Evolutionary conservation across 208 protist genomes (phyloP).

Genomic region (Wallacemonas sp.): DNA sequence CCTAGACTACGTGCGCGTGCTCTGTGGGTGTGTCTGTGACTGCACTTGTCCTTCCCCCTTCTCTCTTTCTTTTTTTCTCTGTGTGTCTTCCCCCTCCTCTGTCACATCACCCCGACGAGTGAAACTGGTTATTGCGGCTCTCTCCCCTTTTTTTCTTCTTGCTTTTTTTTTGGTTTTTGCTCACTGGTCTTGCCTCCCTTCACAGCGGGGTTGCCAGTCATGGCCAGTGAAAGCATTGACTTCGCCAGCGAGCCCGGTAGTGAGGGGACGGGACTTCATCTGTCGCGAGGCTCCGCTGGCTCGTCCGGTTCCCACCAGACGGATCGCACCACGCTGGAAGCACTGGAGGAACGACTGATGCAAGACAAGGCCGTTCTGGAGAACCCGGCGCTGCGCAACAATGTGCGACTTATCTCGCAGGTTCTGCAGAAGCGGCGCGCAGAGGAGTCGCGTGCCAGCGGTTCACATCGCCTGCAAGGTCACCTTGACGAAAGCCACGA

Average conservation of each 20-base stretch:
- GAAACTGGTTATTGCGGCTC: neutral
- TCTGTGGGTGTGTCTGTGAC: no score
- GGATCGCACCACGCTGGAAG: neutral
- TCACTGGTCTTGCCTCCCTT: neutral
- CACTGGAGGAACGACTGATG: neutral
- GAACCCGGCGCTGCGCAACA: neutral
- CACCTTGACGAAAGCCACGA: neutral
- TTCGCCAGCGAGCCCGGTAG: slow-evolving; percentile 6
- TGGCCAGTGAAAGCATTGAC: neutral
- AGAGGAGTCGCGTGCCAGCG: neutral
- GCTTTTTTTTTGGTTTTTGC: slow-evolving; percentile 2
- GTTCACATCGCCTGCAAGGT: neutral
- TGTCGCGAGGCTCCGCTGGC: neutral
- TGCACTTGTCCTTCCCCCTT: no score
- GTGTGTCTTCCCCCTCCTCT: neutral
- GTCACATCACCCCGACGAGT: no score
- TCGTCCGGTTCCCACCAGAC: neutral
- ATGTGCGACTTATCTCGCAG: slow-evolving; percentile 5
- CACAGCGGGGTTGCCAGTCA: neutral
- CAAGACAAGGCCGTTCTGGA: neutral
- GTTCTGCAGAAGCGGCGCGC: slow-evolving; percentile 4
- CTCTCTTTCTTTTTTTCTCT: neutral
- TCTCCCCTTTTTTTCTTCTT: neutral
- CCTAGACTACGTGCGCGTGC: no score
- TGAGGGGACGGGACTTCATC: neutral